Base-by-base conservation (phyloP, 2,329 filamentous ascomycete genomes). In the Simplicillium aogashimaense region DNA sequence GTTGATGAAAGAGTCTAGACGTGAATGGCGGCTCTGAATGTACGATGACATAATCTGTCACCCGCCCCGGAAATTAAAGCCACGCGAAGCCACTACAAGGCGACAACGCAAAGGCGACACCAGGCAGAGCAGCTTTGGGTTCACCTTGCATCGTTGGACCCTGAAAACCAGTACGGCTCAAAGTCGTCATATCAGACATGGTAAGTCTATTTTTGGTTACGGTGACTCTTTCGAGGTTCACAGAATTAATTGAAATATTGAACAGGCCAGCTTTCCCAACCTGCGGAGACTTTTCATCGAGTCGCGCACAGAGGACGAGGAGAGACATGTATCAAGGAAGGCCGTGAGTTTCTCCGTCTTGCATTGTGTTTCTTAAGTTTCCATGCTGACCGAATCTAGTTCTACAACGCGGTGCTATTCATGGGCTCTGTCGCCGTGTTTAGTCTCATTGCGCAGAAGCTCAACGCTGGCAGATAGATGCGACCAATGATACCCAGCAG, bases 321-420 rank as follows among this genome's bases (percentile, higher is more conserved):
- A 97, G 63, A 85, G 92, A 59, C 85, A 88, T 45, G 92, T 97
- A 50, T 97, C 92, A 12, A 75, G 92, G 50, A 94, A 82, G 63
- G 92, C 92, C 39, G 92, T 95, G 67, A 56, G 84, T 13, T 20
- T 25, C 20, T 5, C 20, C 20, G 6, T 25, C 20, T n/a, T 25
- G 20, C 9, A 25, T 9, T 13, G 38, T 39, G 13, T 32, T 29
- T 13, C 17, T 29, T n/a, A 15, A 17, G 8, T n/a, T 10, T 25
- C n/a, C 10, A 43, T 35, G 41, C 45, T 42, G 7, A 34, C 16
- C 16, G 41, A n/a, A 7, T 53, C 30, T 35, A 95, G 92, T 98
- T 98, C 61, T 98, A 98, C 65, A 97, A 98, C 55, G 78, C 94
- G 1, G 88, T 95, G 1, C 70, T 97, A 2, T 98, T 97, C 66